phyloP scores from a whole-genome alignment of 2,329 filamentous ascomycete species.

The Myotisia sp. region DNA sequence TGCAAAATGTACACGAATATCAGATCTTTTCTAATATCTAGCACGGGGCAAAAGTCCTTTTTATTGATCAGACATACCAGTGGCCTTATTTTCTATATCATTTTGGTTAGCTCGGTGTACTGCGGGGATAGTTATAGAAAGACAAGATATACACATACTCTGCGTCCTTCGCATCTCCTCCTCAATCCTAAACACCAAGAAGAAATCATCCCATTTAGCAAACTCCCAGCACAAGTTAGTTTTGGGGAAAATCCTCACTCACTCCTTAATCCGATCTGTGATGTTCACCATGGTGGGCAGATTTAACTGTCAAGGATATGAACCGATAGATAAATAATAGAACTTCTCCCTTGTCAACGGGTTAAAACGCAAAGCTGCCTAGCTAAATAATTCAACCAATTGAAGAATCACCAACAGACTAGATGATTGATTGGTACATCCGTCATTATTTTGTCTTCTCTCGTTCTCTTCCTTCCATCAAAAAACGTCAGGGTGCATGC shows the following conservation, averaged over 20 bases:
- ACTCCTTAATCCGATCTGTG: slow-evolving; percentile 99
- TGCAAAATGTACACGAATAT: slow-evolving; percentile 32
- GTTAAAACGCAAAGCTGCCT: too few species aligned
- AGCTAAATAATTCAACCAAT: too few species aligned
- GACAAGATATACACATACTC: slow-evolving; percentile 46
- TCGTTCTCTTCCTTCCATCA: too few species aligned
- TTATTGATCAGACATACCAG: slow-evolving; percentile 55
- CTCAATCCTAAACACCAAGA: slow-evolving; percentile 60
- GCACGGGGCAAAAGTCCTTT: too few species aligned
- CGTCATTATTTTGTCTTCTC: too few species aligned
- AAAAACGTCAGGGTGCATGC: too few species aligned
- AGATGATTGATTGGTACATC: too few species aligned
- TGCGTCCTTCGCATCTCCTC: slow-evolving; percentile 99
- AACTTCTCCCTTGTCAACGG: too few species aligned
- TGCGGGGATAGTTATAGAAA: slow-evolving; percentile 9
- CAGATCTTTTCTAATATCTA: background rate
- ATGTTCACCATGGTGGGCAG: slow-evolving; percentile 75
- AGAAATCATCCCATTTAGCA: slow-evolving; percentile 12
- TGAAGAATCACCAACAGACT: too few species aligned
- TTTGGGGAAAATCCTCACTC: slow-evolving; percentile 28
- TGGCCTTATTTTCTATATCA: slow-evolving; percentile 83
- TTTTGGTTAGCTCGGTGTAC: slow-evolving; percentile 14
- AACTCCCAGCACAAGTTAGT: background rate
- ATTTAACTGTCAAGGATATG: too few species aligned
- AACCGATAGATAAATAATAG: too few species aligned